Conservation (phyloP, 441 rosid species). For the Populus hybrid region DNA sequence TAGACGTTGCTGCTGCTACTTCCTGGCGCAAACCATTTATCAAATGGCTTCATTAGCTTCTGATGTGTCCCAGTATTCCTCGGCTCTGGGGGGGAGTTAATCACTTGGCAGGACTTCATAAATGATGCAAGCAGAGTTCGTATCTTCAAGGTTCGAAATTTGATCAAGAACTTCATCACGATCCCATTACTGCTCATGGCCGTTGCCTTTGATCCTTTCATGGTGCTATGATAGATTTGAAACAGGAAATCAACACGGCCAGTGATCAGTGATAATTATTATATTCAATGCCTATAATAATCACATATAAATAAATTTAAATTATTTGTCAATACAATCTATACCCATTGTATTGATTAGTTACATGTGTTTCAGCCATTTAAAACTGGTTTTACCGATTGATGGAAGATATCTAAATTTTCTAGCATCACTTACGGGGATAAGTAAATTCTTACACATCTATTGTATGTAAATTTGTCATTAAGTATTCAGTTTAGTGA, state of each 20-base stretch:
- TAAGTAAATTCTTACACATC: no score
- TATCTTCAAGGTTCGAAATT: constrained; percentile 21
- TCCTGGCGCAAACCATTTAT: not conserved
- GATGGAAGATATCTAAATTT: no score
- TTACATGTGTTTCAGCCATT: no score
- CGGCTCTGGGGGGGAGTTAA: not conserved
- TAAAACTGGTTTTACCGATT: no score
- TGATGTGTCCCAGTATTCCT: not conserved
- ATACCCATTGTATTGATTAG: not conserved
- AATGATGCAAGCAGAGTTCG: constrained; percentile 26
- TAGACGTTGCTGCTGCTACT: not conserved
- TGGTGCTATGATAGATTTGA: not conserved
- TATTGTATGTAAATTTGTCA: no score
- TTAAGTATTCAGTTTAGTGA: no score
- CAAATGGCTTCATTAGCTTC: not conserved
- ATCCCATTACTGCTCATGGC: not conserved
- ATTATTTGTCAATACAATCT: not conserved
- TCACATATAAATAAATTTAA: not conserved
- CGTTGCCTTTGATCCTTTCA: constrained; percentile 7
- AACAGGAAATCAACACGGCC: not conserved
- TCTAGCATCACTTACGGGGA: no score
- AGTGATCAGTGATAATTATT: not conserved
- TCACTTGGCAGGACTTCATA: constrained; percentile 10
- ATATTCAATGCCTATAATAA: not conserved
- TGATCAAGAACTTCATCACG: constrained; percentile 27